Evolutionary conservation across 257 asterid genomes (phyloP), one percentile per base, ranked within the genome.

Genomic region (Thymus quinquecostatus): DNA sequence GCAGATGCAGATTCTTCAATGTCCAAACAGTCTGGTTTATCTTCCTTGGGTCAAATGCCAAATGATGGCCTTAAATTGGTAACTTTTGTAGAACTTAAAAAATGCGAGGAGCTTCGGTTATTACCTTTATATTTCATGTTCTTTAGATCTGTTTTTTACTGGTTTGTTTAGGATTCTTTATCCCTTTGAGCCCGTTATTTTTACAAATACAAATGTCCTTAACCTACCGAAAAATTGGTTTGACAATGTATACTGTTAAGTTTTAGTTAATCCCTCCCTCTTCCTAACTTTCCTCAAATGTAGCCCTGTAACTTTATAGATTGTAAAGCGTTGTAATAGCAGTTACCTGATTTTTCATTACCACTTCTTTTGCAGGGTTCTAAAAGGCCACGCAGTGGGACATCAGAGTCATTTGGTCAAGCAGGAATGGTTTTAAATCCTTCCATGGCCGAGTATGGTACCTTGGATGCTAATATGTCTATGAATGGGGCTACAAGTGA

Each of bases 1-100:
- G 98, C 98, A 54, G 99, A 95, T 85, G 99, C 98, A 36, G 99
- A 95, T 83, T 95, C 99, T 79, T 71, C 88, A 47, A 80, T 81
- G 82, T 83, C 97, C 76, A 83, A 92, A 78, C 96, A 88, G 80
- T 83, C 98, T 83, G 98, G 96, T 64, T 77, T 95, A 78, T 92
- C 97, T 76, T 89, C 96, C 6, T 68, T 80, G 76, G 92, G 88
- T 69, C 93, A 77, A 76, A 83, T 83, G 73, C 89, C 81, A 70
- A 82, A 80, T 69, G 90, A 86, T 81, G 82, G 80, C 77, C 83
- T 60, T 74, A 90, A 89, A 78, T 66, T 49, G 98, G 96, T 84
- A 87, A 55, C 68, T 53, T 38, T 47, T 43, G 50, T 68, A n/a
- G 58, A 70, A 34, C 77, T 68, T 56, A 74, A 41, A 68, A 38